These are phyloP conservation scores for Pestalotiopsis sp. DNA, from an alignment of 2,329 filamentous ascomycete species.

Conservation along the genomic window DNA sequence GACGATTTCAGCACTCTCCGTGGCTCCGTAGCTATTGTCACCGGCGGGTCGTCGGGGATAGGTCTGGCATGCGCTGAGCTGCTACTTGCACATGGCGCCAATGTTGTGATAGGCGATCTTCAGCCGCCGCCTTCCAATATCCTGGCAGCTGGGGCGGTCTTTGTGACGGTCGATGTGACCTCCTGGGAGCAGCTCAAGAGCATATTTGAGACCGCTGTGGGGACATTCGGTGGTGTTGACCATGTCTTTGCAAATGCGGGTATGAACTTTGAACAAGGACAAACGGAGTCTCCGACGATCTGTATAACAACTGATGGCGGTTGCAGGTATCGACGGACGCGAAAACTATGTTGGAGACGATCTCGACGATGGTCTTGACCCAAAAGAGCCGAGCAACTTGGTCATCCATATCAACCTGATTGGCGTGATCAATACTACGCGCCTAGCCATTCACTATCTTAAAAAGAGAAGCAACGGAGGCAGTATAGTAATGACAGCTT, in stretches of 20 bases:
- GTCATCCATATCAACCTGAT: background rate
- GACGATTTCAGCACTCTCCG: background rate
- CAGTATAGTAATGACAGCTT: constrained; percentile 2
- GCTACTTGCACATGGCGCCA: background rate
- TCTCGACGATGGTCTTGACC: background rate
- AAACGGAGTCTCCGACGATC: background rate
- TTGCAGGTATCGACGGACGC: background rate
- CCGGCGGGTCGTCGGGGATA: background rate
- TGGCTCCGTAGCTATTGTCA: background rate
- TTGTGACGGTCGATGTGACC: background rate
- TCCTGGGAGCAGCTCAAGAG: background rate
- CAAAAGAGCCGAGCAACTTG: background rate
- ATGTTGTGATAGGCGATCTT: background rate
- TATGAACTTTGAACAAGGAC: background rate
- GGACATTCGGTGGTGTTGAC: background rate
- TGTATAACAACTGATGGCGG: background rate
- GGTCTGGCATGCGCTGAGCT: background rate
- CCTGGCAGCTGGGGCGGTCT: background rate
- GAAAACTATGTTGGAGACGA: background rate
- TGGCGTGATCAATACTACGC: background rate
- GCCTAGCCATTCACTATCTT: background rate
- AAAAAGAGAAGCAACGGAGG: background rate
- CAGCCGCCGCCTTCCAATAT: background rate
- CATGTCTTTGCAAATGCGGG: constrained; percentile 3
- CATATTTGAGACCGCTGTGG: background rate